Base-by-base conservation (phyloP, 2,329 filamentous ascomycete genomes). In the Scedosporium aurantiacum region DNA sequence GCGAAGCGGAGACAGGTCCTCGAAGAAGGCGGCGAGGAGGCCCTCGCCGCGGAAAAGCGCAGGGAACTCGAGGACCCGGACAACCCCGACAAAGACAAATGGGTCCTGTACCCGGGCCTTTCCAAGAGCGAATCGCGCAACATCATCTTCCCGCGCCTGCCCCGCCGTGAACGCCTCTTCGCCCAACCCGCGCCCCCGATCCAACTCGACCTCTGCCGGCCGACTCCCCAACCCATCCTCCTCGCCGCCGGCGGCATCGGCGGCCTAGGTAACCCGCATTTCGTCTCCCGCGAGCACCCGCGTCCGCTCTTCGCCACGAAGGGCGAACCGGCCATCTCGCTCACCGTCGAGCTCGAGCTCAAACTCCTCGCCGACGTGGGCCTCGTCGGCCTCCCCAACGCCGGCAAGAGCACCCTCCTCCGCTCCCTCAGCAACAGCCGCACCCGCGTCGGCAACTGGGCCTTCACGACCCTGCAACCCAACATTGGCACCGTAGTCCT, bases 401-500 rank as follows among this genome's bases (percentile, higher is more conserved):
- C 93, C 4, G 94, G 94, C 7, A 99, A 99, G 75, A 95, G 90
- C 70, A 97, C 94, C 0, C 80, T 99, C 1, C 81, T 97, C 16
- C 86, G 94, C 18, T 87, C 92, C 2, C 77, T 99, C 67, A 96
- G 87, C 68, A 92, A 92, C 72, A 95, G 90, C 71, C 87, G 91
- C 63, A 90, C 94, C 1, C 84, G 94, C 45, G 86, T 99, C 32
- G 94, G 94, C 47, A 87, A 89, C 71, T 99, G 94, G 94, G 93
- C 91, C 8, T 99, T 99, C 72, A 99, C 94, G 2, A 99, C 94
- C 0, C 79, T 99, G 7, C 88, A 92, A 67, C 94, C 94, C 2
- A 97, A 96, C 67, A 95, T 99, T 61, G 94, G 94, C 58, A 99
- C 94, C 0, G 91, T 99, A 5, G 88, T 97, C 14, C 82, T 99